These are phyloP conservation scores for Hsuehochloa calcarea DNA, from an alignment of 176 grass and related monocot species.

Conservation along the genomic window DNA sequence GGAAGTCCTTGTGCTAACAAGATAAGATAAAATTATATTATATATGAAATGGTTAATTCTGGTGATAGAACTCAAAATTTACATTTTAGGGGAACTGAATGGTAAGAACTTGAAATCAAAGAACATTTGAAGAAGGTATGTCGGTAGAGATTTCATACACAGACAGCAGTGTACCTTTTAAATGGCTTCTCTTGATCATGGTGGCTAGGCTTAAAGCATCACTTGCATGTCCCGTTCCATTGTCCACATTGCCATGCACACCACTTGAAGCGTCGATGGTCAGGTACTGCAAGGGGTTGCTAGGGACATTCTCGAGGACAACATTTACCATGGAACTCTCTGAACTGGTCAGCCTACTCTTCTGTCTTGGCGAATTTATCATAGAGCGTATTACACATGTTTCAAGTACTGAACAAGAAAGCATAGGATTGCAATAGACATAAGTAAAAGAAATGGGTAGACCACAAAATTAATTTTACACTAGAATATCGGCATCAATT, in stretches of 20 bases:
- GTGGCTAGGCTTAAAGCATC: constrained; percentile 40
- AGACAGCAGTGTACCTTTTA: constrained; percentile 51
- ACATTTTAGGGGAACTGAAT: background rate
- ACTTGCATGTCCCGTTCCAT: constrained; percentile 34
- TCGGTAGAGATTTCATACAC: constrained; percentile 5
- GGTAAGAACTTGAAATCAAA: background rate
- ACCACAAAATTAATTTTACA: too few species aligned
- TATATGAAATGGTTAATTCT: background rate
- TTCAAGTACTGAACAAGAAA: too few species aligned
- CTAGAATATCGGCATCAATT: too few species aligned
- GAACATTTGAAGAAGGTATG: background rate
- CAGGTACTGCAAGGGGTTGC: constrained; percentile 62
- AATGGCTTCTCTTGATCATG: constrained; percentile 70
- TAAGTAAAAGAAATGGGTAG: too few species aligned
- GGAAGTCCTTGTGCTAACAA: constrained; percentile 13
- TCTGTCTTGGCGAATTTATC: constrained; percentile 79
- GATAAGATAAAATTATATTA: background rate
- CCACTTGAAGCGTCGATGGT: constrained; percentile 37
- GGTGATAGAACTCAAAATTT: background rate
- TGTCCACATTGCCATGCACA: constrained; percentile 28
- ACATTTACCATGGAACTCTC: constrained; percentile 87
- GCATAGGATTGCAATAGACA: too few species aligned
- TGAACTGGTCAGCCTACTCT: constrained; percentile 59
- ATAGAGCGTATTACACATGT: too few species aligned
- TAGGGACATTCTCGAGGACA: constrained; percentile 77